These are phyloP conservation scores for Fusarium oligoseptatum DNA, from an alignment of 2,329 filamentous ascomycete species.

Conservation along the genomic window DNA sequence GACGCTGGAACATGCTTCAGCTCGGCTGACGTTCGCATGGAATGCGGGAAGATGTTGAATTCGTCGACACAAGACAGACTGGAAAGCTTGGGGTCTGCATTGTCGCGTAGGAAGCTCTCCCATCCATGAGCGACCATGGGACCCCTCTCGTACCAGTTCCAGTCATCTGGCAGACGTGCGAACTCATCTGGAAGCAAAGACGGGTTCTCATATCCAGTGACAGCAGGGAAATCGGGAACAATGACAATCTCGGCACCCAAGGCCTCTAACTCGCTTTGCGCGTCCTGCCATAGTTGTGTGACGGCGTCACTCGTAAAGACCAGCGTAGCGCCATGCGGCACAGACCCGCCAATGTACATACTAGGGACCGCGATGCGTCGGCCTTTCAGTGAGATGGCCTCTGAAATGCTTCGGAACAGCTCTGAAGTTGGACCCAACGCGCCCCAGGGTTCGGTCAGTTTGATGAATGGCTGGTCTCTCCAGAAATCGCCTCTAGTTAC, in stretches of 20 bases:
- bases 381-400: background rate
- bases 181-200: constrained; percentile 52
- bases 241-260: constrained; percentile 9
- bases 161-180: constrained; percentile 53
- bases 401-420: background rate
- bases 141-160: constrained; percentile 53
- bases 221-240: constrained; percentile 56
- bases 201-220: constrained; percentile 62
- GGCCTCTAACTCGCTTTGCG: background rate
- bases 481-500: background rate
- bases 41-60: constrained; percentile 49
- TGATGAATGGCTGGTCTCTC: background rate
- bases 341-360: background rate
- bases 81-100: constrained; percentile 20
- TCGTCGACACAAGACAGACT: constrained; percentile 56
- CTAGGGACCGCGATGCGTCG: background rate
- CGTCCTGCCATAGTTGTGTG: background rate
- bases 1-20: background rate
- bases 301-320: background rate
- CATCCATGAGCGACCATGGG: constrained; percentile 35
- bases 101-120: constrained; percentile 24
- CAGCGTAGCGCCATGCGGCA: constrained; percentile 37
- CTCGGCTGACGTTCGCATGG: constrained; percentile 16
- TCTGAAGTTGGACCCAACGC: background rate
- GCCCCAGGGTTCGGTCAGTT: background rate